A percentile compares a stretch with the other conserved stretches of the same genome.
Conservation (phyloP, 495 filamentous ascomycete species). For the Mycothermus thermophilus region DNA sequence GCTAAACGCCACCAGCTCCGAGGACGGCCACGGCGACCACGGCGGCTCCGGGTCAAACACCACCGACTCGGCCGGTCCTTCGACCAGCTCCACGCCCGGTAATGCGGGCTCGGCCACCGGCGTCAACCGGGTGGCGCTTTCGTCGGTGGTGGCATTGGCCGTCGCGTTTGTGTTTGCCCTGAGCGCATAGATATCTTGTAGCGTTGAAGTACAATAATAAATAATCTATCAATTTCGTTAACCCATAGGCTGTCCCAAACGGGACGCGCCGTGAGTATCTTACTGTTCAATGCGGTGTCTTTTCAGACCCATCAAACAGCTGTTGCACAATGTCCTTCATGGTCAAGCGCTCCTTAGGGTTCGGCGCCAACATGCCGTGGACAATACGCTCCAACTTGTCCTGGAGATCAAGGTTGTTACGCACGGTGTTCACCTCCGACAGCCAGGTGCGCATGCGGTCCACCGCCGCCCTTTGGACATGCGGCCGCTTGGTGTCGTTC, state of each 20-base stretch:
- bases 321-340: slow-evolving; percentile 27
- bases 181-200: slow-evolving; percentile 8
- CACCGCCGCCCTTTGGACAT: no score
- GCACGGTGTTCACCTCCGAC: slow-evolving; percentile 26
- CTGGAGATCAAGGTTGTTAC: slow-evolving; percentile 19
- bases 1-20: neutral
- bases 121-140: slow-evolving; percentile 25
- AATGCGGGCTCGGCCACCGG: slow-evolving; percentile 6
- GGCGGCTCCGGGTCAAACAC: slow-evolving; percentile 2
- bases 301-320: slow-evolving; percentile 16
- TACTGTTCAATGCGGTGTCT: neutral
- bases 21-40: slow-evolving; percentile 2
- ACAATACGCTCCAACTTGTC: slow-evolving; percentile 31
- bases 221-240: neutral
- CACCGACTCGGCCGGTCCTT: no score
- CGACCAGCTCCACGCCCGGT: slow-evolving; percentile 5
- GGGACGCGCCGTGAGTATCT: no score
- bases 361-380: slow-evolving; percentile 31
- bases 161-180: slow-evolving; percentile 34
- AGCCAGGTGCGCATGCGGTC: slow-evolving; percentile 32
- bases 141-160: slow-evolving; percentile 40
- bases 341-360: slow-evolving; percentile 28
- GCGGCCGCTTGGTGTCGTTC: slow-evolving; percentile 17
- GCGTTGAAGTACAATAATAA: neutral
- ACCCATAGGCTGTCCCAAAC: neutral